Evolutionary conservation across 768 basidiomycete genomes (phyloP).

Genomic region (Podaxis mareebaensis): DNA sequence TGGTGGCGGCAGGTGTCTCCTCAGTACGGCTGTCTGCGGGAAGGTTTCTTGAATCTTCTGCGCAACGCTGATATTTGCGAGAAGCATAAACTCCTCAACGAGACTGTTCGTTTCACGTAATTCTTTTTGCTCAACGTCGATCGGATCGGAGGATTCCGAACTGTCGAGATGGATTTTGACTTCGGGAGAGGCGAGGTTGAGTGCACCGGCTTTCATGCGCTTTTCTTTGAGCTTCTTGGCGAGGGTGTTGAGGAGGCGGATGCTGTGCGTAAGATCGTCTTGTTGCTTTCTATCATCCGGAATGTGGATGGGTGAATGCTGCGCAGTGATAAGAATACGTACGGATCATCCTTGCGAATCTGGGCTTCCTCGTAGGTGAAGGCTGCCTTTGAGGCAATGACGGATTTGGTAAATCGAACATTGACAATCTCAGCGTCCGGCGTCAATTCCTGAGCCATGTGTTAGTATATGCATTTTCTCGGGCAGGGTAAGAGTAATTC

Average conservation of each 20-base stretch:
- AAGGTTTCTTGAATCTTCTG: constrained; percentile 90
- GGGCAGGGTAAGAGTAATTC: constrained; percentile 13
- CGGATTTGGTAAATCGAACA: constrained; percentile 91
- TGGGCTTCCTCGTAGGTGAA: constrained; percentile 99
- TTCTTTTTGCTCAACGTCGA: constrained; percentile 97
- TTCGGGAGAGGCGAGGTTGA: constrained; percentile 97
- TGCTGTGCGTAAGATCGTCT: constrained; percentile 82
- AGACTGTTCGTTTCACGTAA: constrained; percentile 91
- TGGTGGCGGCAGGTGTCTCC: constrained; percentile 91
- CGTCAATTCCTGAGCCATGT: constrained; percentile 72
- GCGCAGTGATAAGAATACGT: constrained; percentile 27
- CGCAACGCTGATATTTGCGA: constrained; percentile 95
- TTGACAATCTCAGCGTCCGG: constrained; percentile 87
- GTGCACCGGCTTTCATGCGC: constrained; percentile 94
- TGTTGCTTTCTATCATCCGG: constrained; percentile 55
- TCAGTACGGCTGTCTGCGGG: constrained; percentile 92
- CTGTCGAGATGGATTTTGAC: constrained; percentile 96
- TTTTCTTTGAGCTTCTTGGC: constrained; percentile 82
- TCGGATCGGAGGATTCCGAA: constrained; percentile 90
- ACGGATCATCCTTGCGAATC: constrained; percentile 90
- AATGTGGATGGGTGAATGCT: not conserved
- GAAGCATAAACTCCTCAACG: constrained; percentile 98
- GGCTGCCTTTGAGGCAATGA: constrained; percentile 93
- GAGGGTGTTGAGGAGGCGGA: constrained; percentile 85
- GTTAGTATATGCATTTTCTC: not conserved